Evolutionary conservation across 345 rosid species (phyloP).

Genomic region (Salix koriyanagi): DNA sequence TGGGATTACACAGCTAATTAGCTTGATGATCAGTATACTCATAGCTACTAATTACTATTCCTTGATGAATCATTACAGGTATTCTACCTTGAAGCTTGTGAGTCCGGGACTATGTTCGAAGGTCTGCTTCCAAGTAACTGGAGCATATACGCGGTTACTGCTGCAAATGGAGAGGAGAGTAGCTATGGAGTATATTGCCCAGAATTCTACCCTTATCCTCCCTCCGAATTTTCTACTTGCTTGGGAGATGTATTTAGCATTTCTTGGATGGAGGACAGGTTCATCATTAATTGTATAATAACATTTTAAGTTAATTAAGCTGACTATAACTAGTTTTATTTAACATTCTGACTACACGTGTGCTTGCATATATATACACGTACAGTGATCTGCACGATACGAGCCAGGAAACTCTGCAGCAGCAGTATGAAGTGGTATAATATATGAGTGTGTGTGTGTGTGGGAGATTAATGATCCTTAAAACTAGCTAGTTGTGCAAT

Average conservation of each 20-base stretch:
- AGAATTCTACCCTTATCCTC: conserved; percentile 13
- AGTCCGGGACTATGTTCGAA: conserved; percentile 61
- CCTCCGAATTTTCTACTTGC: conserved; percentile 37
- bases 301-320: too few species aligned
- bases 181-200: conserved; percentile 57
- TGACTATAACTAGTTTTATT: background rate
- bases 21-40: too few species aligned
- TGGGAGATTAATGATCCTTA: background rate
- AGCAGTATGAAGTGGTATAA: conserved; percentile 45
- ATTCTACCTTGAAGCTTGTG: conserved; percentile 64
- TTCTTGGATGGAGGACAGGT: conserved; percentile 89
- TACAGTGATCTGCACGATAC: conserved; percentile 53
- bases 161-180: conserved; percentile 47
- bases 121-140: conserved; percentile 42
- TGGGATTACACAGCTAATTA: too few species aligned
- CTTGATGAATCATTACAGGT: conserved; percentile 25
- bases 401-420: conserved; percentile 44
- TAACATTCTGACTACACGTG: background rate
- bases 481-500: too few species aligned
- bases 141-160: conserved; percentile 53
- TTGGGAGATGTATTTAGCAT: conserved; percentile 68
- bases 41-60: too few species aligned
- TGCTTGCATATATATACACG: background rate
- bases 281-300: background rate
- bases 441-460: background rate